A percentile compares a stretch with the other conserved stretches of the same genome.
These are phyloP conservation scores for Diaporthe sp. DNA, from an alignment of 2,329 filamentous ascomycete species.

Conservation along the genomic window DNA sequence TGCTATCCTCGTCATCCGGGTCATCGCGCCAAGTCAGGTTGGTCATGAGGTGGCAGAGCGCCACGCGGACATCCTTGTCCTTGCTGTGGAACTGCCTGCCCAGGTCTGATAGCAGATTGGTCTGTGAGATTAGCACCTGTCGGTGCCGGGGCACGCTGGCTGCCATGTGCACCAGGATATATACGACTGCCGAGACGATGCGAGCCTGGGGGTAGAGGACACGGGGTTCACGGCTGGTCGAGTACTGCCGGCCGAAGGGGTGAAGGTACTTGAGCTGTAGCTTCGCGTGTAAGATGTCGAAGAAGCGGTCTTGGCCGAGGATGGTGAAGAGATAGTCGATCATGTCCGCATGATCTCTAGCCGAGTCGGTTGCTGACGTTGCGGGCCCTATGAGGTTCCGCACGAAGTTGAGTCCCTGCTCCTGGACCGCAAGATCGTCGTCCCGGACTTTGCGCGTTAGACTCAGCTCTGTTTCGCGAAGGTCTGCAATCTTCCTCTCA, in stretches of 20 bases:
- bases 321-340: slow-evolving; percentile 86
- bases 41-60: slow-evolving; percentile 85
- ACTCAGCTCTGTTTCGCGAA: slow-evolving; percentile 78
- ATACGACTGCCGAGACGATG: slow-evolving; percentile 83
- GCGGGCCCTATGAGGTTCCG: slow-evolving; percentile 86
- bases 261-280: slow-evolving; percentile 73
- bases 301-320: slow-evolving; percentile 82
- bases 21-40: slow-evolving; percentile 91
- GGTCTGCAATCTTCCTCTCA: slow-evolving; percentile 61
- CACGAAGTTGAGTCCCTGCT: slow-evolving; percentile 90
- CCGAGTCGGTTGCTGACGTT: slow-evolving; percentile 63
- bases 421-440: slow-evolving; percentile 88
- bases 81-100: slow-evolving; percentile 80
- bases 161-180: slow-evolving; percentile 88
- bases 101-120: slow-evolving; percentile 79
- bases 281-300: slow-evolving; percentile 85
- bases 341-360: slow-evolving; percentile 74
- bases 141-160: slow-evolving; percentile 85
- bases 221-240: slow-evolving; percentile 50
- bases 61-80: slow-evolving; percentile 80
- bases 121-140: slow-evolving; percentile 82
- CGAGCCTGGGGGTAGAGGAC: slow-evolving; percentile 72
- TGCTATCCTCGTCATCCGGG: slow-evolving; percentile 73
- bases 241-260: slow-evolving; percentile 62
- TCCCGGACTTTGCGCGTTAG: slow-evolving; percentile 76